Percentiles rank a stretch among this genome's conserved stretches.
These are phyloP conservation scores for Heterobasidion annosum DNA, from an alignment of 1,284 basidiomycete species.

Conservation along the genomic window DNA sequence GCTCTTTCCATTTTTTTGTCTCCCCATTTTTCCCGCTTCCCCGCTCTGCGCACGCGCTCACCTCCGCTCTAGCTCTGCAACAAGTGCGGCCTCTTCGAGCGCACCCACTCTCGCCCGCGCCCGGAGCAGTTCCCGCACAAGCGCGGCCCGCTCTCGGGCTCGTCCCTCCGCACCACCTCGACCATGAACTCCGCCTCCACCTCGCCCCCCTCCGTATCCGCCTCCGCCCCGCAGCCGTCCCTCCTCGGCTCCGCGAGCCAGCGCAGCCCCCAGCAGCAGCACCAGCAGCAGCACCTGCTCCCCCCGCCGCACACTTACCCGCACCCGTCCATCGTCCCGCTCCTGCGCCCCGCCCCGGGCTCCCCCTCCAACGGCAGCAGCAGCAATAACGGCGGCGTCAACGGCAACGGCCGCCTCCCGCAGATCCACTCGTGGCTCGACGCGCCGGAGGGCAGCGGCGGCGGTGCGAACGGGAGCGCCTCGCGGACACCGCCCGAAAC, in stretches of 20 bases:
- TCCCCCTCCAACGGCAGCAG: neutral
- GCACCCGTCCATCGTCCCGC: constrained; percentile 39
- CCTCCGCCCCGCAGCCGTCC: neutral
- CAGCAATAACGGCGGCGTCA: constrained; percentile 10
- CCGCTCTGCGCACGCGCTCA: constrained; percentile 3
- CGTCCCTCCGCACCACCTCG: constrained; percentile 8
- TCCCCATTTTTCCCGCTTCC: neutral
- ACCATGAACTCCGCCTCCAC: neutral
- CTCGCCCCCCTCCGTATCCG: neutral
- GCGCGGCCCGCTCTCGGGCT: constrained; percentile 51
- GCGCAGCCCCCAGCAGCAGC: neutral
- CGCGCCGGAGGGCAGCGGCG: neutral
- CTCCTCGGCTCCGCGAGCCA: constrained; percentile 2
- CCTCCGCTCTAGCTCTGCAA: constrained; percentile 58
- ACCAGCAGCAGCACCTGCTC: constrained; percentile 3
- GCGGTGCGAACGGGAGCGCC: neutral
- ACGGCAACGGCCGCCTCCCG: constrained; percentile 8
- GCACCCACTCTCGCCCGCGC: constrained; percentile 70
- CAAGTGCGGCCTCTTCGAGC: constrained; percentile 78
- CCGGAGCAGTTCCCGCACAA: constrained; percentile 78
- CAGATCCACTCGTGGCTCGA: constrained; percentile 12
- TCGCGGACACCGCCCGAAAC: neutral
- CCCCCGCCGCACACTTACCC: constrained; percentile 36
- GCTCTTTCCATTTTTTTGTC: neutral
- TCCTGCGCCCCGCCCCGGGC: constrained; percentile 13